A percentile compares a stretch with the other conserved stretches of the same genome.
phyloP scores from a whole-genome alignment of 2,329 filamentous ascomycete species.

The Penicillium occitanis region DNA sequence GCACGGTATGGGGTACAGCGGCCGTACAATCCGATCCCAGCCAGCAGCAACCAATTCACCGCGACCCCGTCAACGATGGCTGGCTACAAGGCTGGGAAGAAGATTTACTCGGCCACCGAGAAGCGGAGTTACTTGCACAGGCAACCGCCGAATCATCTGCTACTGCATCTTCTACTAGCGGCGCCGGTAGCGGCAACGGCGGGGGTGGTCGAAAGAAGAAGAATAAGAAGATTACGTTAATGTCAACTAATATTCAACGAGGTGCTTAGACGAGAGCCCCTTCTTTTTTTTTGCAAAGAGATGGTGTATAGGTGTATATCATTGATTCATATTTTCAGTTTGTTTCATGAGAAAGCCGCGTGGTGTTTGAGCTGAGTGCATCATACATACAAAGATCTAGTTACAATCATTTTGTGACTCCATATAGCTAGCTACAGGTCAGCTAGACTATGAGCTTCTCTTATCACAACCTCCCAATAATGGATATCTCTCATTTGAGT shows the following conservation, averaged over 20 bases:
- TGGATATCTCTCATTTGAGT: background rate
- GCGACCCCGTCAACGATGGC: constrained; percentile 63
- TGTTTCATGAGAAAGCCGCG: background rate
- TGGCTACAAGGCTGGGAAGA: constrained; percentile 85
- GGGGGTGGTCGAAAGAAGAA: constrained; percentile 55
- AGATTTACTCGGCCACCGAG: constrained; percentile 66
- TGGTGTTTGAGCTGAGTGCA: background rate
- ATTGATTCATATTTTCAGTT: background rate
- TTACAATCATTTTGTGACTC: background rate
- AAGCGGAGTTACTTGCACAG: constrained; percentile 51
- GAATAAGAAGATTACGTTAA: constrained; percentile 66
- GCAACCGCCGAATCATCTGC: constrained; percentile 37
- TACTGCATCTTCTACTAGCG: constrained; percentile 22
- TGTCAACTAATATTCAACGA: constrained; percentile 63
- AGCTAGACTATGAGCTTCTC: background rate
- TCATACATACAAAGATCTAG: background rate
- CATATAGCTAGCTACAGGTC: background rate
- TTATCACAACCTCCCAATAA: background rate
- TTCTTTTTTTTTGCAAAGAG: too few species aligned
- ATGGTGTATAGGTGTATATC: background rate
- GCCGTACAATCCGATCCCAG: constrained; percentile 58
- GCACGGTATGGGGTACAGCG: constrained; percentile 91
- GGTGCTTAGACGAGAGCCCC: constrained; percentile 46
- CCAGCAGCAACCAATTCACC: constrained; percentile 44
- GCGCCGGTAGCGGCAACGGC: constrained; percentile 22